Base-by-base conservation (phyloP, 768 basidiomycete species). In the Fomitopsis serialis region DNA sequence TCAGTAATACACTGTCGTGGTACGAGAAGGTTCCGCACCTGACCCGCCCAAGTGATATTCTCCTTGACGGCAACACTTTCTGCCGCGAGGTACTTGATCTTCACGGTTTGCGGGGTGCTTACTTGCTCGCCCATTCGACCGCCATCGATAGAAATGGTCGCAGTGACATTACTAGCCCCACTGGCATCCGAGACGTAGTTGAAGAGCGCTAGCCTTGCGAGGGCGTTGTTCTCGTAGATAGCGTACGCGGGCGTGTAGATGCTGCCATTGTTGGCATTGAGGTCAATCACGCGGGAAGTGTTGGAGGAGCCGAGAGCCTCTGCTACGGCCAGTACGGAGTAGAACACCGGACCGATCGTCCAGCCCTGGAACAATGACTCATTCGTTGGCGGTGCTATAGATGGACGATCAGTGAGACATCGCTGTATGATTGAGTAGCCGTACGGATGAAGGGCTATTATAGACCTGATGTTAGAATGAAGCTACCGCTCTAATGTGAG, bases 41-140 rank as follows among this genome's bases (percentile, higher is more conserved):
- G 90, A 5, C 82, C 81, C 2, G 85, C 89, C 88, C 89, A 92
- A 0, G 81, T 84, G 54, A 90, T 80, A 61, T 87, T 82, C 49
- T 70, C 74, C 62, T 80, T 84, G 53, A 81, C 77, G 1, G 79
- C 70, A 2, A 88, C 82, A 1, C 78, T 78, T 0, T 71, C 61
- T 0, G 87, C 84, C 0, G 61, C 54, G 24, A 87, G 72, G 60
- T 85, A 88, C 72, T 82, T 82, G 61, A 84, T 79, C 54, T 71
- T 70, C 21, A 87, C 78, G 21, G 70, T 67, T 6, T 72, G 52
- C 1, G 81, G 82, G 0, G 67, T 72, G 13, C 67, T 63, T 45
- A 63, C 67, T 10, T 71, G 58, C 54, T 71, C 70, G 34, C 70
- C 71, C 2, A 74, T 70, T 5, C 72, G 70, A 3, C 69, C 72